Conservation (phyloP, 306 rosid species). For the Dryas octopetala region DNA sequence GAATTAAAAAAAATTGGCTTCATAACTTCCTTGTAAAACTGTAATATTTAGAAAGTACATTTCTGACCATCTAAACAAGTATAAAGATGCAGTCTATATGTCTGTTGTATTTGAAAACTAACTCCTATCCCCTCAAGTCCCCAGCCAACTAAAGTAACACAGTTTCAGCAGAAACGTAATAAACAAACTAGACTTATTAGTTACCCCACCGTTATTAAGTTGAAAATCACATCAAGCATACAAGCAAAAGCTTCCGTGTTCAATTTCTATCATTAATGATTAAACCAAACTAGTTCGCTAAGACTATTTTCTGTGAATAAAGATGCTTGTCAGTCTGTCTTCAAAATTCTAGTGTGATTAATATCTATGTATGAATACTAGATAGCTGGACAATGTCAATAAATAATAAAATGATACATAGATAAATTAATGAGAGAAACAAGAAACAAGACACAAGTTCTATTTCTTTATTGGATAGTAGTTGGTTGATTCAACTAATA, state of each 20-base stretch:
- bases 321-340: neutral
- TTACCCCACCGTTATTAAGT: neutral
- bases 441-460: neutral
- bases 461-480: neutral
- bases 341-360: too few relatives aligned
- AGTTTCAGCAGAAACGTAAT: too few relatives aligned
- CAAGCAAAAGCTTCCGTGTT: neutral
- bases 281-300: neutral
- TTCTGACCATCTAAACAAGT: too few relatives aligned
- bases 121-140: neutral
- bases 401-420: neutral
- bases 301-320: neutral
- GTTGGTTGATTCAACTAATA: neutral
- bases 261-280: neutral
- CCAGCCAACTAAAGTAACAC: neutral
- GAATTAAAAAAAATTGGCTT: too few relatives aligned
- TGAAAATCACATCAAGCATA: neutral
- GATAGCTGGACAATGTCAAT: neutral
- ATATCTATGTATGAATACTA: too few relatives aligned
- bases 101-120: too few relatives aligned
- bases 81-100: too few relatives aligned
- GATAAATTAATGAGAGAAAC: neutral
- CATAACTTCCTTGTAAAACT: too few relatives aligned
- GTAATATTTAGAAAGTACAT: too few relatives aligned
- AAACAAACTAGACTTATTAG: neutral